phyloP scores from a whole-genome alignment of 2,329 filamentous ascomycete genomes.

The Sclerotiophoma versabilis region DNA sequence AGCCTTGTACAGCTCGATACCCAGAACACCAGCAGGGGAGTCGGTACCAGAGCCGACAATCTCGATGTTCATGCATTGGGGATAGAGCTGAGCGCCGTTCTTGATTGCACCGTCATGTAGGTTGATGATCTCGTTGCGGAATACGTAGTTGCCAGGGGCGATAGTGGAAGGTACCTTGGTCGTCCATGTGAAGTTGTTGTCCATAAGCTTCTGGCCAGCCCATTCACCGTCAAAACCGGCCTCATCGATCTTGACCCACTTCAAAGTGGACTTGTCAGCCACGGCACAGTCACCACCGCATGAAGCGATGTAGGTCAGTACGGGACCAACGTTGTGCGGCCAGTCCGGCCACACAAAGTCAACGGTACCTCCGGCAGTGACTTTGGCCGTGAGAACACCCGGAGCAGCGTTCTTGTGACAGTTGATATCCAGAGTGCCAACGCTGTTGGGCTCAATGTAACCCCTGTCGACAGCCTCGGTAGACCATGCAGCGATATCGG shows the following conservation, averaged over 20 bases:
- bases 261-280: neutral
- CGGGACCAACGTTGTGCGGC: neutral
- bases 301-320: neutral
- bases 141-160: neutral
- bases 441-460: neutral
- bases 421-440: neutral
- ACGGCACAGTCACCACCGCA: neutral
- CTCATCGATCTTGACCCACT: neutral
- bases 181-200: neutral
- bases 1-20: neutral
- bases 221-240: neutral
- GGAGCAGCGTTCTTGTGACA: neutral
- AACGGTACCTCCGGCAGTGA: neutral
- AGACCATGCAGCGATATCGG: neutral
- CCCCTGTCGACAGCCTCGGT: neutral
- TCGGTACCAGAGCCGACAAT: neutral
- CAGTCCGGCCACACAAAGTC: neutral
- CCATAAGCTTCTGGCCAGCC: neutral
- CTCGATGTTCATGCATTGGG: neutral
- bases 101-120: neutral
- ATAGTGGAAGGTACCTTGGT: neutral
- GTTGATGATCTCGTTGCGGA: neutral
- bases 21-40: neutral
- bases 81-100: neutral
- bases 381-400: neutral